Evolutionary conservation across 805 yeast genomes (phyloP).

Genomic region (Metschnikowia sp.): DNA sequence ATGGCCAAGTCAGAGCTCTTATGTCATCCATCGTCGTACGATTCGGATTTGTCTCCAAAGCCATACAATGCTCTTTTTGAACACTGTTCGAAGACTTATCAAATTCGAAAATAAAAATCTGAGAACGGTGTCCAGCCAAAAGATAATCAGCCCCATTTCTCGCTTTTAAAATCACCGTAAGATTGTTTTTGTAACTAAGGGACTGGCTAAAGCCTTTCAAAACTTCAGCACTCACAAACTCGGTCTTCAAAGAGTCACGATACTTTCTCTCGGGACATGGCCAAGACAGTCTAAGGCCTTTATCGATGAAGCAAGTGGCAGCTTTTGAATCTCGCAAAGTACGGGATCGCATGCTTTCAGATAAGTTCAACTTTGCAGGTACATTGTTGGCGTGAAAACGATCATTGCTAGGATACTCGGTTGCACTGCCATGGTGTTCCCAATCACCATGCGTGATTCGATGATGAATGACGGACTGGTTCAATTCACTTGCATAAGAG

Average conservation of each 20-base stretch:
- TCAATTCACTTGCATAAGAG: no score
- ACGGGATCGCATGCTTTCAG: no score
- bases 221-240: no score
- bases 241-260: not conserved
- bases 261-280: not conserved
- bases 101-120: conserved; percentile 32
- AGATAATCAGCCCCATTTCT: conserved; percentile 18
- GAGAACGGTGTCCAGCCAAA: conserved; percentile 34
- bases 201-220: conserved; percentile 23
- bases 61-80: conserved; percentile 20
- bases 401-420: no score
- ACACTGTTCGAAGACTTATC: conserved; percentile 28
- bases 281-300: no score
- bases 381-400: no score
- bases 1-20: conserved; percentile 47
- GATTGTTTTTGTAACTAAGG: conserved; percentile 41
- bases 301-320: no score
- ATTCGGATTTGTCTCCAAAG: conserved; percentile 42
- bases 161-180: conserved; percentile 24
- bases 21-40: conserved; percentile 40
- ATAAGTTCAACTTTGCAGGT: no score
- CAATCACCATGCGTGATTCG: no score
- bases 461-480: no score
- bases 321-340: no score
- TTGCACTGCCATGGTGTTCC: no score